Evolutionary conservation across 768 basidiomycete genomes (phyloP), one percentile per base, ranked within the genome.

Genomic region (Suillus variegatus): DNA sequence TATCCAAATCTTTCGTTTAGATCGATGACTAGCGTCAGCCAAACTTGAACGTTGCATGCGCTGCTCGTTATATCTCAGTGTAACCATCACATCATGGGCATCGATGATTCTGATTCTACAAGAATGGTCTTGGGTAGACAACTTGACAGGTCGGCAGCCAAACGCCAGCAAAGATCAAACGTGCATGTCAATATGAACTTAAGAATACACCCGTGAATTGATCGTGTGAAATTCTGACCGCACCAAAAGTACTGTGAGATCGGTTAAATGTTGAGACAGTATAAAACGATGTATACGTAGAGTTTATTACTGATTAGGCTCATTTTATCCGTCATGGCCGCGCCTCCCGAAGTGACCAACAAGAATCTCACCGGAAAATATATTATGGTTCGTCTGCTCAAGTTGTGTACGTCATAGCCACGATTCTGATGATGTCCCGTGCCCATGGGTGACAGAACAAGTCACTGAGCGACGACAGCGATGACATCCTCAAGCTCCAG

Each of bases 401-500:
- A 32, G 40, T n/a, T 32, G 2, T 32, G 28, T 22, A n/a, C 22
- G 28, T 40, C 38, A 40, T 12, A 12, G 25, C 28, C 18, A 58
- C 18, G 6, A 43, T 43, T 18, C 43, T 10, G 52, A 68, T 68
- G 62, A 67, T 49, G 36, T 36, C 35, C 43, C 28, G 22, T 44
- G 6, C 18, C 32, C 32, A 6, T 22, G 60, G 46, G 46, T 35
- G 10, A 60, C 65, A 93, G 92, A 92, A 89, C 80, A 92, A 89
- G 75, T 51, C 79, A 1, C 81, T 92, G 62, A 89, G 87, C 49
- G 90, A 88, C 68, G 70, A 72, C 36, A 81, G 82, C 10, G 91
- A 92, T 61, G 80, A 81, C 25, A 87, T 94, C 66, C 85, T 94
- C 46, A 73, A 75, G 38, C 79, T 89, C 4, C 92, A 93, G 74